phyloP scores from a whole-genome alignment of 768 basidiomycete species.

The Serendipita sp. region DNA sequence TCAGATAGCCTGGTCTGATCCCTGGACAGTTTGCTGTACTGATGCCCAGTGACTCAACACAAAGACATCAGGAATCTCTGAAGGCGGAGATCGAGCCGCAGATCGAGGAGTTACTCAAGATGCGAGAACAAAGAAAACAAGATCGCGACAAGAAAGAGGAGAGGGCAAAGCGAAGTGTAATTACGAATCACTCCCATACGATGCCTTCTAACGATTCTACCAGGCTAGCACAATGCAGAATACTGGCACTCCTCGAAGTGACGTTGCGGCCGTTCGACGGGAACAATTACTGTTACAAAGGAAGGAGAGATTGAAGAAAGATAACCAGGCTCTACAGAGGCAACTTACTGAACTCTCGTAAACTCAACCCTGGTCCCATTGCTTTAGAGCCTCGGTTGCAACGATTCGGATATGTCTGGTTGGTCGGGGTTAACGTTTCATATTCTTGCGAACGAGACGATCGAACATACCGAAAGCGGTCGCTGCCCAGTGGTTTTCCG shows the following conservation, averaged over 20 bases:
- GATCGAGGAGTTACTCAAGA: background rate
- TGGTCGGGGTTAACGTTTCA: background rate
- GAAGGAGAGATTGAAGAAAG: background rate
- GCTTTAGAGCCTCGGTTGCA: background rate
- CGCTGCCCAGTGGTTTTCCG: background rate
- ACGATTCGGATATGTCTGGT: background rate
- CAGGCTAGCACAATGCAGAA: background rate
- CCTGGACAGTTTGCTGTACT: background rate
- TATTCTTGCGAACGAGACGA: background rate
- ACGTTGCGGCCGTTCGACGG: background rate
- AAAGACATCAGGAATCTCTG: background rate
- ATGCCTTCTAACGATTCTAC: background rate
- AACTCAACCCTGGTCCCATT: background rate
- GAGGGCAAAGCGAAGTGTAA: background rate
- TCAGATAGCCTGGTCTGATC: background rate
- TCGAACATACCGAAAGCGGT: background rate
- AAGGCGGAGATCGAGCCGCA: constrained; percentile 3
- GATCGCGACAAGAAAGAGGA: background rate
- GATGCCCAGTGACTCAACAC: background rate
- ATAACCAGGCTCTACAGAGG: background rate
- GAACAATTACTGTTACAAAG: background rate
- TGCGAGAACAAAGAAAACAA: background rate
- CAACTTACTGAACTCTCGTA: background rate
- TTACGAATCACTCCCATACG: background rate
- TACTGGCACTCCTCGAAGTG: background rate